Evolutionary conservation across 306 rosid genomes (phyloP).

Genomic region (Fagus sylvatica): DNA sequence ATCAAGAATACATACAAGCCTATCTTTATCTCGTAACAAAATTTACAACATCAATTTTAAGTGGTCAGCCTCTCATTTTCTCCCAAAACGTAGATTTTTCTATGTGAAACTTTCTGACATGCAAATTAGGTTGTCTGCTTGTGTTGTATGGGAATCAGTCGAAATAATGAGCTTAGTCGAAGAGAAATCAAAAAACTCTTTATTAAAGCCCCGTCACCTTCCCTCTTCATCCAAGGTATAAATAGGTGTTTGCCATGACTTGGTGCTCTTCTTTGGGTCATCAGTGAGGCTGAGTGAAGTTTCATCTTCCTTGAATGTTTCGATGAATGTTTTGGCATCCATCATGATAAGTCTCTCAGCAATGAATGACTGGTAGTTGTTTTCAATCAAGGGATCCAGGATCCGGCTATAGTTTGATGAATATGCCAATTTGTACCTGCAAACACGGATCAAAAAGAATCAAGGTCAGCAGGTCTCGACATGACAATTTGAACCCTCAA

Average conservation of each 20-base stretch:
- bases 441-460: conserved; percentile 26
- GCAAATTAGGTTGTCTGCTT: not conserved
- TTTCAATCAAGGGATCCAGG: conserved; percentile 62
- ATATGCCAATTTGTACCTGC: conserved; percentile 81
- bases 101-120: conserved; percentile 4
- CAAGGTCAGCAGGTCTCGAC: conserved; percentile 5
- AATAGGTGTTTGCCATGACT: conserved; percentile 83
- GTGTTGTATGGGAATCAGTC: not conserved
- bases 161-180: not conserved
- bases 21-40: conserved; percentile 27
- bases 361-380: conserved; percentile 89
- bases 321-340: conserved; percentile 82
- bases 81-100: conserved; percentile 1
- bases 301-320: conserved; percentile 78
- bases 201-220: conserved; percentile 34
- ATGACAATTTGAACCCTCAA: not conserved
- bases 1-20: conserved; percentile 36
- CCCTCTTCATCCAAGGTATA: conserved; percentile 56
- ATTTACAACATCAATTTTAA: conserved; percentile 44
- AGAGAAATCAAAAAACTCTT: not conserved
- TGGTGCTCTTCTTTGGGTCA: conserved; percentile 93
- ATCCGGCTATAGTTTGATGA: conserved; percentile 75
- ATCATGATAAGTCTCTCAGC: conserved; percentile 77
- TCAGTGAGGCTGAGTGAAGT: conserved; percentile 75
- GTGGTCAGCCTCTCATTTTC: conserved; percentile 27